Base-by-base conservation (phyloP, 2,329 filamentous ascomycete genomes). In the Colletotrichum chlorophyti region DNA sequence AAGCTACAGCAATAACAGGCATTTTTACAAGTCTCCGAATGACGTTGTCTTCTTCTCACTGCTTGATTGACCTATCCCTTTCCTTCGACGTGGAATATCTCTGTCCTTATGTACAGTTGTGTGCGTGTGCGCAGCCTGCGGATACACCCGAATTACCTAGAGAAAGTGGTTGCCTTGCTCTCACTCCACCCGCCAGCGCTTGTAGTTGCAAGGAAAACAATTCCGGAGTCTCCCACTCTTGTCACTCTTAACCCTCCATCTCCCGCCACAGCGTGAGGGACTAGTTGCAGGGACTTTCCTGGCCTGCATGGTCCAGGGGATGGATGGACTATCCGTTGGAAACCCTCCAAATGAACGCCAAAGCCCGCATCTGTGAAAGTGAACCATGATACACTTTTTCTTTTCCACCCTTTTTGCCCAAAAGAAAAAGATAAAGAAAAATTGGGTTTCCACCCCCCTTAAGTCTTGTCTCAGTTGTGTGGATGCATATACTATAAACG, bases 401-500 rank as follows among this genome's bases (percentile, higher is more conserved):
- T 24, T n/a, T 12, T 17, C 52, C 45, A 32, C 55, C 58, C 46
- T 35, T 41, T 14, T 17, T 41, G 32, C 46, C 41, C 27, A 43
- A 46, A 48, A 40, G 38, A n/a, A n/a, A n/a, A n/a, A n/a, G n/a
- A n/a, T n/a, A n/a, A n/a, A n/a, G n/a, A n/a, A n/a, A n/a, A n/a
- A n/a, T n/a, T n/a, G n/a, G n/a, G 26, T 27, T 57, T 60, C 52
- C 51, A 43, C 50, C 45, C 45, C 46, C 34, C 52, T 59, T 17
- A n/a, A n/a, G 38, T 41, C 37, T 35, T 29, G 41, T 31, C 53
- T 60, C 47, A 29, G 46, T 42, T 58, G 35, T 40, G 19, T n/a
- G n/a, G n/a, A 58, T 58, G 53, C 47, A 52, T 60, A 58, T 60
- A 60, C 34, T 60, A 60, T 60, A 57, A 57, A 57, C 46, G 58